These are phyloP conservation scores for Hepatocystis sp. DNA, from an alignment of 169 alveolate species.

Conservation along the genomic window DNA sequence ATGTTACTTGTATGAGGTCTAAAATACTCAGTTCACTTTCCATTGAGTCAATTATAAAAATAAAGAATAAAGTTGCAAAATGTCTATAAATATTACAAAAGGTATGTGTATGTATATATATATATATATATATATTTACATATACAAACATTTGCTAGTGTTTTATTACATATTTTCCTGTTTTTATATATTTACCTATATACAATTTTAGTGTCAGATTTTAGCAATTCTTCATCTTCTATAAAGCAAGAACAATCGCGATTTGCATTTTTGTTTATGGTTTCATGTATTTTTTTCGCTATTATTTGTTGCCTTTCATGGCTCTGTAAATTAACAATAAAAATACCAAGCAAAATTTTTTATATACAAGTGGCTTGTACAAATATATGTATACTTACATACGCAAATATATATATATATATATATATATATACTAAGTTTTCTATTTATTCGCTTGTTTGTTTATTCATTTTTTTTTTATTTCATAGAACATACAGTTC, in stretches of 20 bases:
- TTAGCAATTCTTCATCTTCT: constrained; percentile 80
- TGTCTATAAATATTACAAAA: constrained; percentile 76
- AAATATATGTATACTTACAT: constrained; percentile 21
- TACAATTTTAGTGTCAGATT: constrained; percentile 83
- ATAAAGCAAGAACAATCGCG: constrained; percentile 88
- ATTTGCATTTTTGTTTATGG: constrained; percentile 82
- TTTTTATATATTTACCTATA: constrained; percentile 78
- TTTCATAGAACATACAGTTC: constrained; percentile 77
- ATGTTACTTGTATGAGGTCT: constrained; percentile 92
- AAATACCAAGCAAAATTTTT: too few species aligned
- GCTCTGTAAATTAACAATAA: constrained; percentile 64
- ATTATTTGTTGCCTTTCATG: constrained; percentile 83
- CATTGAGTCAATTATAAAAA: constrained; percentile 90
- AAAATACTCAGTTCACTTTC: constrained; percentile 93
- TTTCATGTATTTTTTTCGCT: constrained; percentile 78
- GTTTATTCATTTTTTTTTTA: not conserved
- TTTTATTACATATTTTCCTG: too few species aligned
- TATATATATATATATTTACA: not conserved
- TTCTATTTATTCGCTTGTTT: not conserved
- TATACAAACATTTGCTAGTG: too few species aligned
- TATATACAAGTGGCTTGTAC: constrained; percentile 11
- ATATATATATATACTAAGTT: not conserved
- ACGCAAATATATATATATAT: not conserved
- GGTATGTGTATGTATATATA: not conserved
- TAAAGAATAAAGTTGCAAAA: constrained; percentile 92